A percentile compares a stretch with the other conserved stretches of the same genome.
Conservation (phyloP, 2,329 filamentous ascomycete species). For the Xylariaceae sp. region DNA sequence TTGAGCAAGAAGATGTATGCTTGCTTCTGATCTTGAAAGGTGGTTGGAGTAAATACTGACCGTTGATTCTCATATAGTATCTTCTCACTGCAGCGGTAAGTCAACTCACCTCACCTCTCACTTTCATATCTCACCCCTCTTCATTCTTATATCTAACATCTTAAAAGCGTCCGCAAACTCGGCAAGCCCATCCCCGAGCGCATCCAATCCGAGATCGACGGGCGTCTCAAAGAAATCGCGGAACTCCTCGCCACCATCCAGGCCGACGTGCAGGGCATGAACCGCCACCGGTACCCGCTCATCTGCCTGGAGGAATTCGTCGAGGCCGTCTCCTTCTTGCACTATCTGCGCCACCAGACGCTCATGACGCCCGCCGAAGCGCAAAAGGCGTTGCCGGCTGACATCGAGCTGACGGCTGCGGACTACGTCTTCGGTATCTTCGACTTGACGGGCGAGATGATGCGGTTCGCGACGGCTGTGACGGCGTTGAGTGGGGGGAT, state of each 20-base stretch:
- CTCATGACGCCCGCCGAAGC: slow-evolving; percentile 66
- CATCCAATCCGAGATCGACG: slow-evolving; percentile 64
- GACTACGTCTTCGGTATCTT: slow-evolving; percentile 91
- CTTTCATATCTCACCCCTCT: neutral
- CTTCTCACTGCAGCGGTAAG: neutral
- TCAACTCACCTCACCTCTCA: neutral
- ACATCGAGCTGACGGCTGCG: slow-evolving; percentile 64
- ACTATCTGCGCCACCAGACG: slow-evolving; percentile 75
- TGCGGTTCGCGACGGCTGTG: slow-evolving; percentile 89
- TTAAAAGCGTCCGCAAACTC: slow-evolving; percentile 62
- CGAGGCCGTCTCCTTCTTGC: slow-evolving; percentile 81
- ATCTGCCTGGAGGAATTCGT: slow-evolving; percentile 91
- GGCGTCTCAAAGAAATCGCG: slow-evolving; percentile 65
- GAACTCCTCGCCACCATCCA: slow-evolving; percentile 63
- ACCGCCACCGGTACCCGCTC: slow-evolving; percentile 80
- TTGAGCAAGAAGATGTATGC: slow-evolving; percentile 91
- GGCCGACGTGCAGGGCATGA: slow-evolving; percentile 69
- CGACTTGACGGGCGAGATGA: slow-evolving; percentile 91
- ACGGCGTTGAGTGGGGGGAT: slow-evolving; percentile 67
- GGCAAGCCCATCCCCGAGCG: slow-evolving; percentile 59
- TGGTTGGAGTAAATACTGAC: slow-evolving; percentile 7
- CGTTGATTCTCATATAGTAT: slow-evolving; percentile 37
- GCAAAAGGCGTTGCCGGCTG: slow-evolving; percentile 41
- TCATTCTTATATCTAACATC: too few relatives aligned
- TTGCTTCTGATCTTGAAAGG: neutral